Evolutionary conservation across 1,284 basidiomycete species (phyloP), one percentile per base, ranked within the genome.

Genomic region (Pholiota adiposa): DNA sequence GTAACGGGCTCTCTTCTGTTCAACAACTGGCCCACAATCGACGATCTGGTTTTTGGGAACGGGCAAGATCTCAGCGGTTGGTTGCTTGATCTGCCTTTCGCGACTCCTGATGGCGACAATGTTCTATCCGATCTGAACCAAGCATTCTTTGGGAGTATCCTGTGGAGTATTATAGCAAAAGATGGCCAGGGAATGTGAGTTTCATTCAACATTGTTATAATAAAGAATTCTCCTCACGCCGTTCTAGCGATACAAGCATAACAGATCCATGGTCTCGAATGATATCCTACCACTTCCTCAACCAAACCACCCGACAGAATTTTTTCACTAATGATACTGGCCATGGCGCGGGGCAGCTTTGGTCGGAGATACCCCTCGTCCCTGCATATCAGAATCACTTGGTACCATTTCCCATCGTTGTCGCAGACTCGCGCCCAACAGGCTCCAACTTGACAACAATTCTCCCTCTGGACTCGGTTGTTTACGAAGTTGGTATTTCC

Each of bases 211-310:
- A 51, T 25, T 23, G 34, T n/a, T 21, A 4, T 9, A 33, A 21
- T 36, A 27, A n/a, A n/a, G n/a, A n/a, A 4, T 46, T 2, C n/a
- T 2, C 9, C 40, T 43, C 12, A 38, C 23, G 3, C 29, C 18
- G 29, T 21, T 58, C 1, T 61, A 89, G 87, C 52, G 81, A 87
- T 65, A 87, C 84, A 27, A 87, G 85, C 62, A 60, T 87, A 34
- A 84, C 84, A 0, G 87, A 89, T 65, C 73, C 84, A 2, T 88
- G 85, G 86, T 75, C 83, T 0, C 82, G 87, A 4, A 82, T 85
- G 76, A 79, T 88, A 43, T 83, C 85, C 0, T 89, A 86, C 63
- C 87, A 89, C 69, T 89, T 89, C 66, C 72, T 89, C 54, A 88
- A 87, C 64, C 81, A 84, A 63, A 89, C 87, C 0, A 75, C 76